Evolutionary conservation across 257 asterid species (phyloP), one percentile per base, ranked within the genome.

Genomic region (Agastache rugosa): DNA sequence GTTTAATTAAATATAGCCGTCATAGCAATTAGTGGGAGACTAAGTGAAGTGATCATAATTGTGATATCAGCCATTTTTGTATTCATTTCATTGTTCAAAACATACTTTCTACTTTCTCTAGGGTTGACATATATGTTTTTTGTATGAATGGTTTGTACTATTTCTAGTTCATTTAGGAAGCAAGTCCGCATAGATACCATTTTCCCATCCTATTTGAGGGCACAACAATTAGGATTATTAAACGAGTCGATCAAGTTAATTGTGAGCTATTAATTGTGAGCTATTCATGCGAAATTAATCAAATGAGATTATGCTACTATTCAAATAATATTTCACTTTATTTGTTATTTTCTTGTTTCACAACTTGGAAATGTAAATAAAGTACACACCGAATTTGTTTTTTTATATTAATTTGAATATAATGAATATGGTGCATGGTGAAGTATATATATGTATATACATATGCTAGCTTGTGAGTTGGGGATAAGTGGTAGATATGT

Each of bases 21-120:
- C 66, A 1, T 37, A 25, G 54, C 69, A 45, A 15, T 75, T 56
- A 75, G 74, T 75, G 79, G 69, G 4, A 29, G 23, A 44, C 67
- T 35, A 17, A 67, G 31, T 31, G 67, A 47, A 73, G 45, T 39
- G 12, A 58, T 66, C 56, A 47, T 42, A 7, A 47, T 45, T 31
- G 67, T 67, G 69, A 75, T 34, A 45, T 75, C 63, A 67, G 6
- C 75, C 37, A 75, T 51, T 3, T 53, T n/a, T 7, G 12, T 25
- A 22, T 23, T 41, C 58, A 37, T 39, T 17, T 23, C 53, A 50
- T 53, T 19, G 51, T 69, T 37, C 3, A 56, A n/a, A 51, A 54
- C 34, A 54, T 14, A 7, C 16, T 3, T 48, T 27, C 54, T 35
- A 69, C 45, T 54, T 35, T 41, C 16, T 41, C 11, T 19, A 25